Percentiles rank a stretch among this genome's conserved stretches.
These are phyloP conservation scores for Paspalum notatum DNA, from an alignment of 176 grass and related monocot genomes.

Conservation along the genomic window DNA sequence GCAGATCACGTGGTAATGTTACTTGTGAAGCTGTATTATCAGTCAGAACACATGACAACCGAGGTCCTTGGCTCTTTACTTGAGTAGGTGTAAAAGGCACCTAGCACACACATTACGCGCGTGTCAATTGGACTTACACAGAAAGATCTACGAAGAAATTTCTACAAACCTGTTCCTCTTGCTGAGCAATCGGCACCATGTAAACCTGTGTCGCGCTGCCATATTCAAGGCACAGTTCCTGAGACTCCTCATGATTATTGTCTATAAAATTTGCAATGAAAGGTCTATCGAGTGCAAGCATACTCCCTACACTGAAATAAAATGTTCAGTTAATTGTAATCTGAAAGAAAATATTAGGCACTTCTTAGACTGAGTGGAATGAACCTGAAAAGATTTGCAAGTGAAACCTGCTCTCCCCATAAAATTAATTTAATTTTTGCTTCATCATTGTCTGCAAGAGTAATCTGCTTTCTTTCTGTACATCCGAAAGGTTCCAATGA, in stretches of 20 bases:
- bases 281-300: slow-evolving; percentile 92
- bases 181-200: slow-evolving; percentile 78
- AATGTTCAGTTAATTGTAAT: slow-evolving; percentile 29
- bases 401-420: slow-evolving; percentile 91
- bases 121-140: slow-evolving; percentile 32
- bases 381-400: slow-evolving; percentile 97
- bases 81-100: slow-evolving; percentile 84
- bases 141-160: slow-evolving; percentile 39
- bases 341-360: slow-evolving; percentile 19
- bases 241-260: slow-evolving; percentile 47
- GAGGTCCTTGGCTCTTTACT: slow-evolving; percentile 72
- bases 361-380: slow-evolving; percentile 35
- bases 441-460: slow-evolving; percentile 76
- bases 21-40: slow-evolving; percentile 68
- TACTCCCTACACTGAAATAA: slow-evolving; percentile 87
- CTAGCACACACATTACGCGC: slow-evolving; percentile 51
- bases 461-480: slow-evolving; percentile 71
- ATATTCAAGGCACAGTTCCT: slow-evolving; percentile 91
- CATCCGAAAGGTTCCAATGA: slow-evolving; percentile 65
- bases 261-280: slow-evolving; percentile 67
- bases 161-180: slow-evolving; percentile 83
- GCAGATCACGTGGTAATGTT: slow-evolving; percentile 75
- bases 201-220: slow-evolving; percentile 90
- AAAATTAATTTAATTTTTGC: slow-evolving; percentile 83
- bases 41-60: slow-evolving; percentile 32